Percentiles rank a stretch among this genome's conserved stretches.
Conservation (phyloP, 2,329 filamentous ascomycete species). For the Pyrenochaeta sp. region DNA sequence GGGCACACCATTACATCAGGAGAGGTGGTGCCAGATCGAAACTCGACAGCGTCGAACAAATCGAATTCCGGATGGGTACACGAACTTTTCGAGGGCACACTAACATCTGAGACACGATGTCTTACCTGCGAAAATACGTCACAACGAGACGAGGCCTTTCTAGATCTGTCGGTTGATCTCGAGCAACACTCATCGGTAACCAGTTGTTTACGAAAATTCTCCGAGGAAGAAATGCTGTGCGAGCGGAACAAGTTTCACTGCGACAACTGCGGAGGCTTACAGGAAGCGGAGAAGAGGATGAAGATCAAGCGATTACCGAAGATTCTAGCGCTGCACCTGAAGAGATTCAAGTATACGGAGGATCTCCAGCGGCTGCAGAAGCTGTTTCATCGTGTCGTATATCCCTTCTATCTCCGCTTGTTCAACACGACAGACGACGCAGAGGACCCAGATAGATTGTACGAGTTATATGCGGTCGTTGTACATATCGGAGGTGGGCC, state of each 20-base stretch:
- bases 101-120: slow-evolving; percentile 96
- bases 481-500: slow-evolving; percentile 97
- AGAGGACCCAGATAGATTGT: slow-evolving; percentile 89
- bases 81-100: slow-evolving; percentile 91
- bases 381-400: slow-evolving; percentile 94
- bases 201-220: slow-evolving; percentile 93
- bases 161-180: slow-evolving; percentile 94
- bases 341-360: slow-evolving; percentile 98
- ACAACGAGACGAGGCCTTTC: slow-evolving; percentile 92
- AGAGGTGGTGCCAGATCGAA: slow-evolving; percentile 28
- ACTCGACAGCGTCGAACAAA: slow-evolving; percentile 26
- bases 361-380: slow-evolving; percentile 94
- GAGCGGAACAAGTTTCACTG: slow-evolving; percentile 99
- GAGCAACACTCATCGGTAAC: slow-evolving; percentile 96
- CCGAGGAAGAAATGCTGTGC: slow-evolving; percentile 95
- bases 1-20: slow-evolving; percentile 27
- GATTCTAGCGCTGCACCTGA: slow-evolving; percentile 90
- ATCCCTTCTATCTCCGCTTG: slow-evolving; percentile 93
- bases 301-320: slow-evolving; percentile 96
- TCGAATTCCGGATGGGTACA: slow-evolving; percentile 80
- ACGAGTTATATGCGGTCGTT: slow-evolving; percentile 96
- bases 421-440: slow-evolving; percentile 98
- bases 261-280: slow-evolving; percentile 93
- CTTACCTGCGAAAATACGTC: slow-evolving; percentile 96
- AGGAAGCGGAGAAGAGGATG: slow-evolving; percentile 99